A percentile compares a stretch with the other conserved stretches of the same genome.
Evolutionary conservation across 2,329 filamentous ascomycete species (phyloP).

Genomic region (Microascus cirrosus): DNA sequence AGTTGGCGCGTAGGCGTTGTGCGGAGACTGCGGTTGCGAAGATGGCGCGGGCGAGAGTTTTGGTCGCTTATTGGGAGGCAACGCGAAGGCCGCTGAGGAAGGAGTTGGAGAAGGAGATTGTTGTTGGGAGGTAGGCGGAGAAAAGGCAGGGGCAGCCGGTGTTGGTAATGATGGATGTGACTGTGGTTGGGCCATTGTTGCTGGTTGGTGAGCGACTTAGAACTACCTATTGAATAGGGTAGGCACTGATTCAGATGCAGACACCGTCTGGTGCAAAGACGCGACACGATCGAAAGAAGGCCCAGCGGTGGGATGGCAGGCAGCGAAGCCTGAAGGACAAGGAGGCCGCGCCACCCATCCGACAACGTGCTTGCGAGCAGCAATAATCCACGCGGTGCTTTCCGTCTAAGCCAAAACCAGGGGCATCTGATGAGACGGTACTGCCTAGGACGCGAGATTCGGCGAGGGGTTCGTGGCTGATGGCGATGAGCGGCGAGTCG

Average conservation of each 20-base stretch:
- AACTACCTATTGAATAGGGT: neutral
- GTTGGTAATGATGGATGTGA: constrained; percentile 25
- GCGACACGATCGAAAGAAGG: neutral
- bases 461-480: neutral
- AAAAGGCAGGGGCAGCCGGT: constrained; percentile 39
- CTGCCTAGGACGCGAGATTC: neutral
- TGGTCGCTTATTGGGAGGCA: constrained; percentile 64
- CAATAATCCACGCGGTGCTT: constrained; percentile 8
- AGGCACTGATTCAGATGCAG: neutral
- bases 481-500: neutral
- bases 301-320: constrained; percentile 22
- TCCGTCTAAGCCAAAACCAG: neutral
- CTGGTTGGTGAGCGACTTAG: neutral
- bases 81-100: constrained; percentile 38
- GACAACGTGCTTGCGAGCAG: constrained; percentile 12
- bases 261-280: constrained; percentile 4
- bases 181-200: constrained; percentile 49
- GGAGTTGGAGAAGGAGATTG: constrained; percentile 50
- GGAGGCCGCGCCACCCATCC: constrained; percentile 33
- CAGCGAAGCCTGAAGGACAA: constrained; percentile 37
- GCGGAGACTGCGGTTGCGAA: constrained; percentile 57
- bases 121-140: constrained; percentile 36
- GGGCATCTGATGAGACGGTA: neutral
- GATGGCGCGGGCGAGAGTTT: constrained; percentile 57
- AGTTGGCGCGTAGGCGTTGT: constrained; percentile 37